These are phyloP conservation scores for Talaromyces thailandensis DNA, from an alignment of 495 filamentous ascomycete species.

Conservation along the genomic window DNA sequence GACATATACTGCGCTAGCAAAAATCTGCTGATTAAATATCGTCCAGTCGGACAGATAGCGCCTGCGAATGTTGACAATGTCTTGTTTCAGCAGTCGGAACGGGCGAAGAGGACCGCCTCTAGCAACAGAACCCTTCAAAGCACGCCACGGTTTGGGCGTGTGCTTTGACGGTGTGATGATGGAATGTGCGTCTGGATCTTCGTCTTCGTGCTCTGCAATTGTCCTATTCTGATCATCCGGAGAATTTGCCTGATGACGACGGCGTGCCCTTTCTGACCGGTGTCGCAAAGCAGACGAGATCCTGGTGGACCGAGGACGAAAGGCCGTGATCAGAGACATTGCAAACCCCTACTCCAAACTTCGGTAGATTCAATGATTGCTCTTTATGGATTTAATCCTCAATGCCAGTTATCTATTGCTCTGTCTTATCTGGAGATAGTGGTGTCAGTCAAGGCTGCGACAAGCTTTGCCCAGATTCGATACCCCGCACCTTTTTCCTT, in stretches of 20 bases:
- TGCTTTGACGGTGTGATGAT: constrained; percentile 35
- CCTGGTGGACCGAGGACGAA: constrained; percentile 26
- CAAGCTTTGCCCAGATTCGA: not conserved
- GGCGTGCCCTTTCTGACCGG: constrained; percentile 11
- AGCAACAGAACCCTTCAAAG: constrained; percentile 27
- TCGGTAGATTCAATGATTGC: not conserved
- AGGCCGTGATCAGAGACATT: constrained; percentile 30
- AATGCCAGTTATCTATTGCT: not conserved
- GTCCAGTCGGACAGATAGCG: constrained; percentile 60
- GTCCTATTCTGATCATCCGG: not conserved
- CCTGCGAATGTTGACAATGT: constrained; percentile 43
- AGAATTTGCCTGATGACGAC: constrained; percentile 11
- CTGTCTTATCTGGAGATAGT: not conserved
- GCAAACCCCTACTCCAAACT: not conserved
- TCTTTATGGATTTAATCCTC: not conserved
- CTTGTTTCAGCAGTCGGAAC: constrained; percentile 54
- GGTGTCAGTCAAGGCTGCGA: not conserved
- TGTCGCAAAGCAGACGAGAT: constrained; percentile 16
- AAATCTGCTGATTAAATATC: constrained; percentile 59
- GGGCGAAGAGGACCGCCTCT: constrained; percentile 40
- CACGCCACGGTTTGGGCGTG: constrained; percentile 25
- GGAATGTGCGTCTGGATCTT: constrained; percentile 27
- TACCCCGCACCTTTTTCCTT: not conserved
- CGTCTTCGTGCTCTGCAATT: constrained; percentile 4
- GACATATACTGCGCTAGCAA: constrained; percentile 64